Conservation (phyloP, 768 basidiomycete species). For the Lentinula boryana region DNA sequence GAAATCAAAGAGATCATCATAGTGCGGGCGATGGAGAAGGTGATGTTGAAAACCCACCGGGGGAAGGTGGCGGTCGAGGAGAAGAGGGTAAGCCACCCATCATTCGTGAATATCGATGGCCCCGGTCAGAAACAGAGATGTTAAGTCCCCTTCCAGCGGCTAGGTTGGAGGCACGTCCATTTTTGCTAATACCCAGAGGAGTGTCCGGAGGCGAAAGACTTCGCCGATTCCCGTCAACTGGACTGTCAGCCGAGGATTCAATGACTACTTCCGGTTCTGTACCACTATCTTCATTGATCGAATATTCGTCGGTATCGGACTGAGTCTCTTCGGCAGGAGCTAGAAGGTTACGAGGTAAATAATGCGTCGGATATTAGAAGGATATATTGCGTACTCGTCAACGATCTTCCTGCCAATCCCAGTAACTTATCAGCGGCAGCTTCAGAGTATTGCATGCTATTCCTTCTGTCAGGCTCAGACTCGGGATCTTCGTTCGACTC, state of each 20-base stretch:
- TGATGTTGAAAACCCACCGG: conserved; percentile 20
- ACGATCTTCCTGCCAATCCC: conserved; percentile 64
- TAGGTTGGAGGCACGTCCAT: conserved; percentile 41
- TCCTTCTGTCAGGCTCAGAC: conserved; percentile 53
- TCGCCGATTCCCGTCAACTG: conserved; percentile 18
- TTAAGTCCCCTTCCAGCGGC: conserved; percentile 72
- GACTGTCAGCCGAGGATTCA: conserved; percentile 39
- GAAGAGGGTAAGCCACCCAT: conserved; percentile 52
- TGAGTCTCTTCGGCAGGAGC: conserved; percentile 53
- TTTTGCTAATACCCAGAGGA: conserved; percentile 35
- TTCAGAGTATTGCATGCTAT: conserved; percentile 80
- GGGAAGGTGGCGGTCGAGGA: conserved; percentile 40
- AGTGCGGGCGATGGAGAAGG: background rate
- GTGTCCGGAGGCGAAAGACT: conserved; percentile 35
- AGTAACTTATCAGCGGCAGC: conserved; percentile 80
- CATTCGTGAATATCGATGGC: conserved; percentile 59
- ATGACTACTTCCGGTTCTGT: conserved; percentile 54
- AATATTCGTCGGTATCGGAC: conserved; percentile 62
- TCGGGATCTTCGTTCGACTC: background rate
- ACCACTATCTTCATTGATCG: conserved; percentile 63
- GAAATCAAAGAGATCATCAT: background rate
- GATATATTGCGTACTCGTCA: conserved; percentile 47
- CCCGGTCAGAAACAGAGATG: conserved; percentile 50
- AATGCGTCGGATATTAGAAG: background rate
- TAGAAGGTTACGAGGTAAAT: conserved; percentile 8